A percentile compares a stretch with the other conserved stretches of the same genome.
phyloP scores from a whole-genome alignment of 225 moss, liverwort and hornwort genomes.

The Physcomitrellopsis africana region DNA sequence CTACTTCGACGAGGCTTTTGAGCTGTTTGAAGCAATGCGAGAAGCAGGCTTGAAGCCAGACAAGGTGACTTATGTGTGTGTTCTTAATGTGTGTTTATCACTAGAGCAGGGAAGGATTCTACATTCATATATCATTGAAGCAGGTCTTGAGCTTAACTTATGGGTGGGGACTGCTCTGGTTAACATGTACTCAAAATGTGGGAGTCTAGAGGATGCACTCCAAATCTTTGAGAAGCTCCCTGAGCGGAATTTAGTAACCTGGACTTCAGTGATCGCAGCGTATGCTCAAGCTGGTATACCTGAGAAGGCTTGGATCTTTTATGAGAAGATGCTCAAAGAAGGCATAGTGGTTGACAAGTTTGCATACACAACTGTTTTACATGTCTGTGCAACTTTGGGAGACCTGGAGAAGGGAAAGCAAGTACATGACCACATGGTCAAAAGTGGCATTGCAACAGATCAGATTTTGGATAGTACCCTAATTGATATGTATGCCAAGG shows the following conservation, averaged over 20 bases:
- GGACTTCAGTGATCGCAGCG: conserved; percentile 25
- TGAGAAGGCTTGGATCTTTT: conserved; percentile 18
- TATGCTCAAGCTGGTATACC: conserved; percentile 19
- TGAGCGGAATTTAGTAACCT: conserved; percentile 22
- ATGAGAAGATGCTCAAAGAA: conserved; percentile 27
- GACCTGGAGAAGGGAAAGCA: conserved; percentile 28
- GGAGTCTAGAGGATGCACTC: conserved; percentile 23
- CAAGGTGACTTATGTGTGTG: conserved; percentile 29
- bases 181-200: conserved; percentile 32
- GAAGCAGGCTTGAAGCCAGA: conserved; percentile 30
- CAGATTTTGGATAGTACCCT: conserved; percentile 25
- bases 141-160: conserved; percentile 34
- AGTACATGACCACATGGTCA: conserved; percentile 23
- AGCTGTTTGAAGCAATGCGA: conserved; percentile 32
- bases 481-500: conserved; percentile 39
- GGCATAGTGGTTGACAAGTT: conserved; percentile 21
- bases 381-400: conserved; percentile 18
- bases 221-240: conserved; percentile 19
- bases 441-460: conserved; percentile 19
- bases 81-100: conserved; percentile 26
- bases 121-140: conserved; percentile 25
- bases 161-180: conserved; percentile 33
- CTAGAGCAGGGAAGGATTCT: conserved; percentile 33
- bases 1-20: conserved; percentile 22
- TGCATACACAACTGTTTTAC: conserved; percentile 20